Conservation (phyloP, 176 grass and related monocot species). For the Aegilops tauschii region DNA sequence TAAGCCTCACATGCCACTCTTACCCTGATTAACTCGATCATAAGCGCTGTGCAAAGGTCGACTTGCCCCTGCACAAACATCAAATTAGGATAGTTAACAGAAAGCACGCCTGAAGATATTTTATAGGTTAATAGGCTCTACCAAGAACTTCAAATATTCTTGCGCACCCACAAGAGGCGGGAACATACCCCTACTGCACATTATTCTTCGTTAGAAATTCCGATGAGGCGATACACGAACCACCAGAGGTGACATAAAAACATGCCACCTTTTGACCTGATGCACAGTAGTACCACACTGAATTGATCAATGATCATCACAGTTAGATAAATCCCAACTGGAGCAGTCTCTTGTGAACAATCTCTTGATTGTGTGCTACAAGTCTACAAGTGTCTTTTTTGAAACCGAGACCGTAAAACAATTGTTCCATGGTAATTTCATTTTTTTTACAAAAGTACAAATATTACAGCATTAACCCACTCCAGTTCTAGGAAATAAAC, state of each 20-base stretch:
- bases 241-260: constrained; percentile 31
- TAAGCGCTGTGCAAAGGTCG: constrained; percentile 13
- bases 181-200: constrained; percentile 1
- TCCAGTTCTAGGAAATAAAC: too few relatives aligned
- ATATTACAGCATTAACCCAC: too few relatives aligned
- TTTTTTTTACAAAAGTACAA: too few relatives aligned
- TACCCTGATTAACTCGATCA: not conserved
- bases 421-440: too few relatives aligned
- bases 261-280: constrained; percentile 34
- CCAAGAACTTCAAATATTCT: constrained; percentile 33
- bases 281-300: constrained; percentile 11
- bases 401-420: too few relatives aligned
- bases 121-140: constrained; percentile 30
- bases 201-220: constrained; percentile 13
- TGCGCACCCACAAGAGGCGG: not conserved
- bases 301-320: not conserved
- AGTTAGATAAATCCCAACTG: not conserved
- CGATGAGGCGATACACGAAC: not conserved
- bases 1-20: not conserved
- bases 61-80: not conserved
- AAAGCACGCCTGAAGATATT: constrained; percentile 27
- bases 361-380: not conserved
- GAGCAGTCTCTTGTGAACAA: not conserved
- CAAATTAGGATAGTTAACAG: not conserved
- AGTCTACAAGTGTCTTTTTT: not conserved